Base-by-base conservation (phyloP, 2,329 filamentous ascomycete species). In the Venturia aucupariae region DNA sequence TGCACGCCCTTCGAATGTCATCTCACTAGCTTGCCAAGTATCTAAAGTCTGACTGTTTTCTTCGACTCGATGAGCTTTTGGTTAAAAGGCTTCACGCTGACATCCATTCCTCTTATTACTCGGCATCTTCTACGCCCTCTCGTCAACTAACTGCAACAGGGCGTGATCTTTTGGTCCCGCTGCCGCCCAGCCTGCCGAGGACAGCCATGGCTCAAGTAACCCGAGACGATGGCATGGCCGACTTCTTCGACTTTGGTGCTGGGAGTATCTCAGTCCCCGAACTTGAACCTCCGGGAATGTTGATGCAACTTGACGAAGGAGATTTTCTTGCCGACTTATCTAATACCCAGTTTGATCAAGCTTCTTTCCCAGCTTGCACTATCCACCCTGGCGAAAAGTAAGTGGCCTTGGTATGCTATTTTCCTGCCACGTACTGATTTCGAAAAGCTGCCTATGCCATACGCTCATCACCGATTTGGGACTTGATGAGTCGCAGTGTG, bases 401-500 rank as follows among this genome's bases (percentile, higher is more conserved):
- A 60, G 63, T 61, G 38, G 13, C 22, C 10, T 38, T 5, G 8
- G 19, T 17, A 46, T 39, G 11, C 10, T 32, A 19, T 32, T 8
- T 1, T 51, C 24, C 7, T 51, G 15, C 13, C 24, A 3, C 6
- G 32, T 51, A 59, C 51, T 61, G 19, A 57, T 24, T 35, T 46
- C 22, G 24, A 46, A 8, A 5, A 63, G 63, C 3, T 64, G 63
- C 46, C 48, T 64, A n/a, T 65, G 64, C 46, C 54, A 59, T 30
- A 64, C 35, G 1, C 30, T 64, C 32, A 59, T 64, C 35, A 57
- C 32, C 22, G 92, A 93, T 67, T 90, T 90, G 66, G 81, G 80
- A 66, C 84, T 99, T 10, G 94, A 97, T 70, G 93, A 97, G 69
- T 27, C 35, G 27, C 61, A 57, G 19, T 59, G 27, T n/a, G 62